Evolutionary conservation across 148 eudicot genomes (phyloP).

Genomic region (Silene uniflora): DNA sequence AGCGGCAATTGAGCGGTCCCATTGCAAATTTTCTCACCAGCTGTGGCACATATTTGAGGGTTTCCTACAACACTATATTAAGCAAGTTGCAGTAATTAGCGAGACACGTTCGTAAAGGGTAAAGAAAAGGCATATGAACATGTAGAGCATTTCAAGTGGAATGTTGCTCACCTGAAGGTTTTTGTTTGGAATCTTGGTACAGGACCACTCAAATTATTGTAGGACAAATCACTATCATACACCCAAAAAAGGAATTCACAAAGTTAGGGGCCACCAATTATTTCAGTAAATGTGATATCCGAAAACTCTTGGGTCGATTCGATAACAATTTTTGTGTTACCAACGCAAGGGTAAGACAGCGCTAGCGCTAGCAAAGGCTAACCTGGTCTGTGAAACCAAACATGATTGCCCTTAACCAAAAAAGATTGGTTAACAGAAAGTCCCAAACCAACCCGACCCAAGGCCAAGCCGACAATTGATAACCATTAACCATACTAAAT

Average conservation of each 20-base stretch:
- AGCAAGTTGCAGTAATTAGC: constrained; percentile 15
- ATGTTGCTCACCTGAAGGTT: constrained; percentile 65
- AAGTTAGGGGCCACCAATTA: neutral
- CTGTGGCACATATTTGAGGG: constrained; percentile 72
- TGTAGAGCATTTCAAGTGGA: neutral
- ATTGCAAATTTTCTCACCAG: constrained; percentile 62
- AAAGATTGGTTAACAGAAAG: too few relatives aligned
- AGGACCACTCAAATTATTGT: constrained; percentile 89
- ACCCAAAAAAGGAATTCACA: neutral
- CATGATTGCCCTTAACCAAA: too few relatives aligned
- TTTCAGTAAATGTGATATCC: neutral
- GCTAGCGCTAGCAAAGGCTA: too few relatives aligned
- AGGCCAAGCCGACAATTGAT: too few relatives aligned
- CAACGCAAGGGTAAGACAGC: too few relatives aligned
- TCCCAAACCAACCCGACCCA: too few relatives aligned
- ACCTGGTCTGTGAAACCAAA: too few relatives aligned
- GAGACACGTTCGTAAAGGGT: neutral
- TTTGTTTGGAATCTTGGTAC: constrained; percentile 74
- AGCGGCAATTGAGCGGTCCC: constrained; percentile 73
- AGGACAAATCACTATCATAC: constrained; percentile 75
- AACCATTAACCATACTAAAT: too few relatives aligned
- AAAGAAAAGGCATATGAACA: neutral
- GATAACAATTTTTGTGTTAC: too few relatives aligned
- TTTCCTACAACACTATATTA: constrained; percentile 66
- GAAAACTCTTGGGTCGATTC: neutral